A percentile compares a stretch with the other conserved stretches of the same genome.
These are phyloP conservation scores for Warburgia ugandensis DNA, from an alignment of 164 flowering plant species.

Conservation along the genomic window DNA sequence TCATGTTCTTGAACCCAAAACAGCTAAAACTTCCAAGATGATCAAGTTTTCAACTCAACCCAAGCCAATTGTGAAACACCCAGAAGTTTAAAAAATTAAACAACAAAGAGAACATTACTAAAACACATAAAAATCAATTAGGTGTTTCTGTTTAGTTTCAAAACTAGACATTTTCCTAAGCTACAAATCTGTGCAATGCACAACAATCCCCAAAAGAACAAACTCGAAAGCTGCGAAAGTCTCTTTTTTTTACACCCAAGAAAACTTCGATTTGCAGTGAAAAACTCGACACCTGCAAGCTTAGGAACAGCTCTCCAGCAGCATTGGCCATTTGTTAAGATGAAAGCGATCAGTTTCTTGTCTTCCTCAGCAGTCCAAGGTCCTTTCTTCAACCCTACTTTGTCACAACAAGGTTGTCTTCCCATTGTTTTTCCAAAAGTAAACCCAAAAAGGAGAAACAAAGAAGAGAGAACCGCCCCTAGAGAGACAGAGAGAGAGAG, in stretches of 20 bases:
- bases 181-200: neutral
- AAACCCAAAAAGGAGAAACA: neutral
- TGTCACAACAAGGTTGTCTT: constrained; percentile 75
- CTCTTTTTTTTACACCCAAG: neutral
- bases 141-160: neutral
- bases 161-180: neutral
- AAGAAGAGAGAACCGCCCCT: neutral
- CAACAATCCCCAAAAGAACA: neutral
- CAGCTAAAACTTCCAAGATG: no score
- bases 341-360: constrained; percentile 65
- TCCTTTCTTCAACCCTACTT: constrained; percentile 70
- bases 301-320: constrained; percentile 82
- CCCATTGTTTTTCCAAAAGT: constrained; percentile 31
- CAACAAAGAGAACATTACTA: no score
- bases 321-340: constrained; percentile 75
- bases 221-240: neutral
- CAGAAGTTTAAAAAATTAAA: no score
- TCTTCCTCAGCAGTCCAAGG: constrained; percentile 78
- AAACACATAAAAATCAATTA: neutral
- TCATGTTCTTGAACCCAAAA: no score
- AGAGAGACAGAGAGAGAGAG: neutral
- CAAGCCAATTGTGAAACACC: no score
- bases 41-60: no score
- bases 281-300: constrained; percentile 45
- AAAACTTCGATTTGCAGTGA: neutral